Evolutionary conservation across 768 basidiomycete species (phyloP).

Genomic region (Exidia glandulosa): DNA sequence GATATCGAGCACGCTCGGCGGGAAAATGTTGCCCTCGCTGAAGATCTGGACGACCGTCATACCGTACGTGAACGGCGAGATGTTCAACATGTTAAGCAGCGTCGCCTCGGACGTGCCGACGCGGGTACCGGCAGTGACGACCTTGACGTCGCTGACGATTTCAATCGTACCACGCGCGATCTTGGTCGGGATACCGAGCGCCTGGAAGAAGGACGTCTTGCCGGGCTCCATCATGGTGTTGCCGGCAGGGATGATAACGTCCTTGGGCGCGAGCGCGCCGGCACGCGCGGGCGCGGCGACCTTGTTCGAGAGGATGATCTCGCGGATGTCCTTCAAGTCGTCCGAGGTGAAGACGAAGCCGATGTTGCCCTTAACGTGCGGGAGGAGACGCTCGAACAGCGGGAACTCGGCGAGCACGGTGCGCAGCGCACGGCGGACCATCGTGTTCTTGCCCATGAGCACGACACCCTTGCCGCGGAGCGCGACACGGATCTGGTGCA

Average conservation of each 20-base stretch:
- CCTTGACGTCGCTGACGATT: conserved; percentile 95
- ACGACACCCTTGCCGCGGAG: conserved; percentile 96
- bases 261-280: conserved; percentile 87
- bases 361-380: conserved; percentile 93
- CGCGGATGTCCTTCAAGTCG: conserved; percentile 92
- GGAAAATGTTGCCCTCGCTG: conserved; percentile 87
- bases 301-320: conserved; percentile 91
- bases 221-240: conserved; percentile 99
- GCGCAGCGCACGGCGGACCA: conserved; percentile 97
- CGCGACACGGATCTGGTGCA: conserved; percentile 93
- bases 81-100: conserved; percentile 98
- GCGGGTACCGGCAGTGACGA: conserved; percentile 83
- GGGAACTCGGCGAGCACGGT: conserved; percentile 82
- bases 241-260: conserved; percentile 85
- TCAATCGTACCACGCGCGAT: conserved; percentile 99
- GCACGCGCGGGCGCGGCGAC: conserved; percentile 98
- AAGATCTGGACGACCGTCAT: conserved; percentile 98
- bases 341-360: conserved; percentile 94
- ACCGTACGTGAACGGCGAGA: conserved; percentile 99
- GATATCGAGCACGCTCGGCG: conserved; percentile 83
- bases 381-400: conserved; percentile 92
- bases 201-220: conserved; percentile 99
- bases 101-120: conserved; percentile 97
- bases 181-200: conserved; percentile 98
- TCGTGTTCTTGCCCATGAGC: conserved; percentile 99